These are phyloP conservation scores for Epichloe brachyelytri DNA, from an alignment of 2,329 filamentous ascomycete species.

Conservation along the genomic window DNA sequence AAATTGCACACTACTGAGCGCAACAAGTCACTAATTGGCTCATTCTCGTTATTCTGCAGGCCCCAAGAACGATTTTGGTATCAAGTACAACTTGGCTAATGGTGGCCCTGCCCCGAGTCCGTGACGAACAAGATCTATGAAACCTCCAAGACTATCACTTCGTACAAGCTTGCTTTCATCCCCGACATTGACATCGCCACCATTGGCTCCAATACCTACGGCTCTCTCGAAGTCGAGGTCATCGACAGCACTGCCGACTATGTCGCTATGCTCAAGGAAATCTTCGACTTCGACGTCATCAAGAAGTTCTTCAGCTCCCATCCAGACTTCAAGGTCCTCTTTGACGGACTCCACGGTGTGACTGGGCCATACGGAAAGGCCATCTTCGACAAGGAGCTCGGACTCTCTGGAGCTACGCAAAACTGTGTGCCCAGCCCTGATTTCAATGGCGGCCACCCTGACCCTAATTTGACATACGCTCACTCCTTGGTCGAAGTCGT, in stretches of 20 bases:
- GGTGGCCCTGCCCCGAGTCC: conserved; percentile 86
- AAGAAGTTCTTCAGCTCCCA: conserved; percentile 81
- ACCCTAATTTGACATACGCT: conserved; percentile 95
- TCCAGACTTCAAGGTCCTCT: conserved; percentile 90
- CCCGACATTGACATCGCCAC: conserved; percentile 73
- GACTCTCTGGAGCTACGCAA: conserved; percentile 64
- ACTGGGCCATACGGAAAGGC: conserved; percentile 90
- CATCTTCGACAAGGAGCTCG: conserved; percentile 91
- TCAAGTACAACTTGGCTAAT: conserved; percentile 98
- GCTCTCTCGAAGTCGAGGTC: conserved; percentile 82
- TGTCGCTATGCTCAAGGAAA: conserved; percentile 88
- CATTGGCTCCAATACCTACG: conserved; percentile 75
- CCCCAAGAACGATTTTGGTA: conserved; percentile 90
- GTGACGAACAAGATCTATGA: conserved; percentile 98
- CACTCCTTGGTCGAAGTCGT: conserved; percentile 89
- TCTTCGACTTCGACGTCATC: conserved; percentile 96
- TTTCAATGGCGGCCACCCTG: conserved; percentile 94
- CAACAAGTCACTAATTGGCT: not conserved
- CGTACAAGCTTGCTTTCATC: conserved; percentile 85
- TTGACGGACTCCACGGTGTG: conserved; percentile 87
- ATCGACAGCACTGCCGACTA: conserved; percentile 91
- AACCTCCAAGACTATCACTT: conserved; percentile 74
- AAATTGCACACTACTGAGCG: not conserved
- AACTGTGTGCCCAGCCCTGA: conserved; percentile 89
- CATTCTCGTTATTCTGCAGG: conserved; percentile 35